phyloP scores from a whole-genome alignment of 2,329 filamentous ascomycete genomes.

The Sporothrix brunneoviolacea region DNA sequence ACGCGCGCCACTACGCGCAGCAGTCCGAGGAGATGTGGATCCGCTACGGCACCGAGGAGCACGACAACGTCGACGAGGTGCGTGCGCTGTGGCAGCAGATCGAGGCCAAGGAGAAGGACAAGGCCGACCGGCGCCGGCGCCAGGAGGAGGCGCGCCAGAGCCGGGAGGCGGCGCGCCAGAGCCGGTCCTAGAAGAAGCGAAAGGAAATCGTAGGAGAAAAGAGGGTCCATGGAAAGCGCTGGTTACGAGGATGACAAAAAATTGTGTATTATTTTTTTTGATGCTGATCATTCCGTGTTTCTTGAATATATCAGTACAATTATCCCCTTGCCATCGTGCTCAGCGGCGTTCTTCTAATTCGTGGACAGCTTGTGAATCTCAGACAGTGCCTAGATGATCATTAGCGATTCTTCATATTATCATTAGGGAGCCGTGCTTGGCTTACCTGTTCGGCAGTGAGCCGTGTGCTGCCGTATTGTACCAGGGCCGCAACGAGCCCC shows the following conservation, averaged over 20 bases:
- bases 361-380: background rate
- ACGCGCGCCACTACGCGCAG: conserved; percentile 8
- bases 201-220: no score
- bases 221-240: no score
- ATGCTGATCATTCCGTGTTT: no score
- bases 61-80: conserved; percentile 16
- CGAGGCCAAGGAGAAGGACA: conserved; percentile 1
- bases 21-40: conserved; percentile 17
- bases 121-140: background rate
- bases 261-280: no score
- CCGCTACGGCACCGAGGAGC: conserved; percentile 15
- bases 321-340: no score
- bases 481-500: conserved; percentile 59
- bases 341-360: no score
- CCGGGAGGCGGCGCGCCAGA: no score
- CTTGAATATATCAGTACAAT: no score
- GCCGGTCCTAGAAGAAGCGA: no score
- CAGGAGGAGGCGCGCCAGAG: background rate
- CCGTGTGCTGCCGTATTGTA: conserved; percentile 67
- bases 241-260: no score
- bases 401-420: background rate
- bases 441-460: conserved; percentile 57
- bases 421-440: no score
- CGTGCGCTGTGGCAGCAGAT: conserved; percentile 13
- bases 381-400: conserved; percentile 1